A percentile compares a stretch with the other conserved stretches of the same genome.
Evolutionary conservation across 139 green algal species (phyloP).

Genomic region (Zygnema cylindricum): DNA sequence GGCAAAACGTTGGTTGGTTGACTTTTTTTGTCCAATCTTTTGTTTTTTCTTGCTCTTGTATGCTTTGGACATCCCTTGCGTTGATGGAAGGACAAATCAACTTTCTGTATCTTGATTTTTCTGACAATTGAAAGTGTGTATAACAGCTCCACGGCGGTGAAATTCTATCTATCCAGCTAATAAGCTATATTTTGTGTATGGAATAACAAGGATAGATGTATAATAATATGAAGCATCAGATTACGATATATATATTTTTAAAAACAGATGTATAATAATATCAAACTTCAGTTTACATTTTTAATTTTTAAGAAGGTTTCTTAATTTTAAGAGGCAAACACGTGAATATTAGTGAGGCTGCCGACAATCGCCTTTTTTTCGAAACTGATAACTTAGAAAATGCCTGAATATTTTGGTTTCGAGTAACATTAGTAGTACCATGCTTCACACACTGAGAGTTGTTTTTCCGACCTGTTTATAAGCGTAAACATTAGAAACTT

Average conservation of each 20-base stretch:
- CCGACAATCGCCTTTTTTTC: background rate
- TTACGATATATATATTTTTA: background rate
- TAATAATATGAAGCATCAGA: background rate
- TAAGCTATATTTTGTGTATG: slow-evolving; percentile 8
- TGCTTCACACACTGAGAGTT: no score
- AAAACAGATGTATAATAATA: background rate
- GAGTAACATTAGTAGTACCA: no score
- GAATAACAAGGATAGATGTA: background rate
- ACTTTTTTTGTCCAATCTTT: background rate
- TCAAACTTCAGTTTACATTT: background rate
- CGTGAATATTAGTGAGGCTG: no score
- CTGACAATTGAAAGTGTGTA: background rate
- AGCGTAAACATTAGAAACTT: no score
- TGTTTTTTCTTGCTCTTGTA: background rate
- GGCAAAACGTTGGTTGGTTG: background rate
- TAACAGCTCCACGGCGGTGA: background rate
- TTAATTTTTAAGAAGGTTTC: no score
- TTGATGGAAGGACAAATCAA: background rate
- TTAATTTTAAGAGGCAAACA: no score
- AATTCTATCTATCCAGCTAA: background rate
- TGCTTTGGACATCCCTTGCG: background rate
- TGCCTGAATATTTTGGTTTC: no score
- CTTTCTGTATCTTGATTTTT: background rate
- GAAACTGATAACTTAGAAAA: background rate
- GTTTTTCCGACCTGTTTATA: no score